These are phyloP conservation scores for Nemania sp. DNA, from an alignment of 2,329 filamentous ascomycete species.

Conservation along the genomic window DNA sequence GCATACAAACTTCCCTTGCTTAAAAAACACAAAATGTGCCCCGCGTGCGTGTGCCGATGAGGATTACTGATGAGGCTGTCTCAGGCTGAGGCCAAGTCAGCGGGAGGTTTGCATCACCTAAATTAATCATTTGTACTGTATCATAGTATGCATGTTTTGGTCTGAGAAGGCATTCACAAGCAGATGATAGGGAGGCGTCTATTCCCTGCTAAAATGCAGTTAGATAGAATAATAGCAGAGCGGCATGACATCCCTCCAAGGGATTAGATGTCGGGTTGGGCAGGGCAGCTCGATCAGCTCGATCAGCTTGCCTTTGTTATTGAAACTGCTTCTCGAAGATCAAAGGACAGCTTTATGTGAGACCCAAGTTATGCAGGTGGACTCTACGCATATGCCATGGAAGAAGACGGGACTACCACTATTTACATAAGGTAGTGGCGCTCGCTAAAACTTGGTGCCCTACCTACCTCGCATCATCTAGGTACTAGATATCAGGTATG, in stretches of 20 bases:
- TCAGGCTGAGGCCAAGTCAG: slow-evolving; percentile 15
- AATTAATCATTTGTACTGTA: slow-evolving; percentile 9
- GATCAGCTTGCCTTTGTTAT: background rate
- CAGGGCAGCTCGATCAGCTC: background rate
- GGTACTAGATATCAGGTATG: no score
- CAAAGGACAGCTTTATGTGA: background rate
- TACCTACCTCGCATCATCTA: background rate
- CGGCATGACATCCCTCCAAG: background rate
- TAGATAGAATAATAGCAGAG: background rate
- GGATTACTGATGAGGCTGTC: slow-evolving; percentile 12
- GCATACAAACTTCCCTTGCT: background rate
- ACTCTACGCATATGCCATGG: background rate
- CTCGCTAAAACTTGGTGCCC: background rate
- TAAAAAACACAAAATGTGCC: slow-evolving; percentile 9
- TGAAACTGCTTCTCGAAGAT: background rate
- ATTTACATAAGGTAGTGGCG: background rate
- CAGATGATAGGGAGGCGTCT: slow-evolving; percentile 1
- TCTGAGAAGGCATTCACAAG: slow-evolving; percentile 4
- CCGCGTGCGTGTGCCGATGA: slow-evolving; percentile 1
- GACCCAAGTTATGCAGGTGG: background rate
- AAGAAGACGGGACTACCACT: background rate
- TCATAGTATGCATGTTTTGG: slow-evolving; percentile 4
- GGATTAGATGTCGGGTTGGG: background rate
- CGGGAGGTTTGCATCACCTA: slow-evolving; percentile 5
- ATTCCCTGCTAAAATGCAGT: slow-evolving; percentile 14